Evolutionary conservation across 1,284 basidiomycete genomes (phyloP), one percentile per base, ranked within the genome.

Genomic region (Cryptococcus sp.): DNA sequence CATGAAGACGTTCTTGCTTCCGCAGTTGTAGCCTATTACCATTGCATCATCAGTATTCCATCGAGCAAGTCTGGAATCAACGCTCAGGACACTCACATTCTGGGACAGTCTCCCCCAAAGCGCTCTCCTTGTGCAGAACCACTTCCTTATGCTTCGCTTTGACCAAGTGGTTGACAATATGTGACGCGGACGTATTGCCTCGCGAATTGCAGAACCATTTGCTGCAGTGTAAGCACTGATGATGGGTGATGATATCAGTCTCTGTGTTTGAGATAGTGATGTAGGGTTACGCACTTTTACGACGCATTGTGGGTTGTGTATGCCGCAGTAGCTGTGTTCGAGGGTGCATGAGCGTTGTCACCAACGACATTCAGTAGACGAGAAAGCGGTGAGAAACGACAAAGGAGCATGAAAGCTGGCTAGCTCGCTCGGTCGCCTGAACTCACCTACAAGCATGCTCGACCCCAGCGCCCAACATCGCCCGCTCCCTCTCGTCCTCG

Each of bases 191-290:
- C 2, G 94, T 97, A 72, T 94, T 95, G 54, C 95, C 94, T 53
- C 95, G 86, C n/a, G 95, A 95, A 78, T 99, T 99, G 83, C 96
- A 99, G 78, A 99, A 99, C 93, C 95, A 99, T 78, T 99, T 99
- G 57, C 86, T 86, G 79, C 96, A 99, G 52, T 93, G 81, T 38
- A 98, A 83, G 72, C 96, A 99, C 80, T 80, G 15, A 3, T 20
- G 20, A 19, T 3, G 19, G 17, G 35, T 11, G 8, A 3, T 16
- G 5, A 22, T 25, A 20, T 57, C 49, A 57, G 50, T 35, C 22
- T 30, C 43, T 11, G 30, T 17, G 27, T 10, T 39, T 25, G 15
- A 3, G 20, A n/a, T 42, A 52, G 27, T 48, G 20, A 46, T 25
- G 39, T 16, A 23, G 25, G 27, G n/a, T 3, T n/a, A 64, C 72